phyloP scores from a whole-genome alignment of 2,329 filamentous ascomycete species.

The Zymoseptoria brevis region DNA sequence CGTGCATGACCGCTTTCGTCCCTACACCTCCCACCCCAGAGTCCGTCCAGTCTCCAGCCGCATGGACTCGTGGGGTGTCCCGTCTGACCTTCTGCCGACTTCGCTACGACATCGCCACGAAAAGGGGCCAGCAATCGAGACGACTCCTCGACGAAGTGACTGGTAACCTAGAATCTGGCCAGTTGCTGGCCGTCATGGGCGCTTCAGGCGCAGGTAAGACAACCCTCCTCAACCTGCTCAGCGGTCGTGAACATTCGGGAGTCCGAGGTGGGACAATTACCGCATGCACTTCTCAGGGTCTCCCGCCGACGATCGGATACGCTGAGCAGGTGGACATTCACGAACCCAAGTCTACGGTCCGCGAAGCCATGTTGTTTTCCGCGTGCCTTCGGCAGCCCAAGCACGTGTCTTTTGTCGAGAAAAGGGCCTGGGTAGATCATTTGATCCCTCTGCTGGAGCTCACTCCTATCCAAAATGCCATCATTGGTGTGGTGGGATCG shows the following conservation, averaged over 20 bases:
- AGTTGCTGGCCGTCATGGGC: conserved; percentile 42
- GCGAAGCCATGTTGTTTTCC: conserved; percentile 55
- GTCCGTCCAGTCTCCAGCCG: too few species aligned
- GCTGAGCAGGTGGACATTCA: conserved; percentile 46
- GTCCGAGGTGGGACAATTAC: conserved; percentile 36
- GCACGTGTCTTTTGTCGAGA: too few species aligned
- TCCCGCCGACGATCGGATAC: not conserved
- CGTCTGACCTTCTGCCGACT: too few species aligned
- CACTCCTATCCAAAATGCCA: conserved; percentile 57
- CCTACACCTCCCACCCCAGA: too few species aligned
- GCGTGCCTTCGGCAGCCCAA: conserved; percentile 51
- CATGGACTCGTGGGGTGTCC: too few species aligned
- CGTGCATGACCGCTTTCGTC: too few species aligned
- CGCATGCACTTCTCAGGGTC: conserved; percentile 19
- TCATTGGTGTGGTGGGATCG: conserved; percentile 51
- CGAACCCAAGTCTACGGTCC: conserved; percentile 52
- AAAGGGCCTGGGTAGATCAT: too few species aligned
- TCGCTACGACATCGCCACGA: too few species aligned
- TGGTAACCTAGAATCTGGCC: conserved; percentile 20
- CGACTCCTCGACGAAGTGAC: too few species aligned
- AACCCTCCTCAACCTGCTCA: conserved; percentile 67
- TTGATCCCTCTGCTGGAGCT: conserved; percentile 50
- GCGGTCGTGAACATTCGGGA: conserved; percentile 33
- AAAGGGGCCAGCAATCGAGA: too few species aligned
- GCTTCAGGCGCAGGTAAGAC: conserved; percentile 68